Conservation (phyloP, 805 yeast genomes). For the Pichia scutulata region DNA sequence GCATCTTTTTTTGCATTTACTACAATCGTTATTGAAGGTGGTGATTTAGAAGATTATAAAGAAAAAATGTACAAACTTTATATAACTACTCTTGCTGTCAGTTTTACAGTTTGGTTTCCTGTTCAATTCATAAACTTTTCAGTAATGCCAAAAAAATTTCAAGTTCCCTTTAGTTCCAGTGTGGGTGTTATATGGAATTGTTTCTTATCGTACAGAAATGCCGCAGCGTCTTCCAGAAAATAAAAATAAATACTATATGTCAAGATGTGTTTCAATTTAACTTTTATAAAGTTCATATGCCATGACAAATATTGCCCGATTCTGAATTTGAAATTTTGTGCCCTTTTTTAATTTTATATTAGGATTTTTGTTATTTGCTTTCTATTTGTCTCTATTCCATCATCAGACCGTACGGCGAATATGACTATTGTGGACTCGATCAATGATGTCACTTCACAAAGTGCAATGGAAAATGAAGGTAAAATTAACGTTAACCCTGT, state of each 20-base stretch:
- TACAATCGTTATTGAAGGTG: slow-evolving; percentile 71
- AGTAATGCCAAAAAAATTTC: slow-evolving; percentile 61
- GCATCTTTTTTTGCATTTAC: slow-evolving; percentile 78
- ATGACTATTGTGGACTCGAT: slow-evolving; percentile 3
- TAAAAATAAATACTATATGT: not conserved
- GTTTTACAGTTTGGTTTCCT: slow-evolving; percentile 74
- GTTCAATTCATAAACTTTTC: slow-evolving; percentile 72
- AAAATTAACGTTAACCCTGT: slow-evolving; percentile 3
- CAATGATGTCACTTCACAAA: slow-evolving; percentile 3
- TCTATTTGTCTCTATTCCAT: not conserved
- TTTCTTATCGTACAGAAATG: slow-evolving; percentile 74
- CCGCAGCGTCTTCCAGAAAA: slow-evolving; percentile 19
- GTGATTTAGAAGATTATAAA: slow-evolving; percentile 55
- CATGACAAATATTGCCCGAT: not conserved
- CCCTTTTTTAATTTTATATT: not conserved
- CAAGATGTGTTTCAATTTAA: no score
- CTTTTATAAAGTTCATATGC: not conserved
- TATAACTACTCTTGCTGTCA: slow-evolving; percentile 56
- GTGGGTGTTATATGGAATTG: slow-evolving; percentile 94
- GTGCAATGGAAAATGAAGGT: slow-evolving; percentile 1
- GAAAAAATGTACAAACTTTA: slow-evolving; percentile 61
- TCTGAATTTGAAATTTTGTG: not conserved
- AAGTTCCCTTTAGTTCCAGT: slow-evolving; percentile 84
- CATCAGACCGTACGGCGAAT: not conserved
- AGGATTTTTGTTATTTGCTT: not conserved